Evolutionary conservation across 352 stramenopile species (phyloP).

Genomic region (Peronospora farinosa): DNA sequence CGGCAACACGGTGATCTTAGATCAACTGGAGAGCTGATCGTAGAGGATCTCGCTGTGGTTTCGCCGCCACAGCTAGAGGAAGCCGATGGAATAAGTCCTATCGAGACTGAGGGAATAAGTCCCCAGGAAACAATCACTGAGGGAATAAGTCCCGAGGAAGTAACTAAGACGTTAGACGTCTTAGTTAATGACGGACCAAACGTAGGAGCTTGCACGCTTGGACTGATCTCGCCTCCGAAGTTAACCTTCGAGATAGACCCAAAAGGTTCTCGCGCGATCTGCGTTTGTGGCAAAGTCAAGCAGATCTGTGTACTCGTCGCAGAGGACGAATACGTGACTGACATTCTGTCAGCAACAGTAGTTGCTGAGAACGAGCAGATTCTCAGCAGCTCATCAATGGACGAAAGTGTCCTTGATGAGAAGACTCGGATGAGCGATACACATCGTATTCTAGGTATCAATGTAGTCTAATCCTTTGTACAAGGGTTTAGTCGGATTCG

Average conservation of each 20-base stretch:
- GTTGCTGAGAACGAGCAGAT: neutral
- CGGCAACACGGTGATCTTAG: no score
- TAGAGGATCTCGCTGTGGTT: no score
- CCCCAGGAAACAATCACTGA: neutral
- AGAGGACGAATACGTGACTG: neutral
- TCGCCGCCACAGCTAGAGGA: neutral
- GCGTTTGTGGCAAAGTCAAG: neutral
- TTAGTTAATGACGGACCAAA: neutral
- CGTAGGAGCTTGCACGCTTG: neutral
- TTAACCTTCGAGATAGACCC: neutral
- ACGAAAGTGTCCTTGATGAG: neutral
- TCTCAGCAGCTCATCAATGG: neutral
- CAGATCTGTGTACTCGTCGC: neutral
- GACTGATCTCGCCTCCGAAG: neutral
- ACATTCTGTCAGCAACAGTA: neutral
- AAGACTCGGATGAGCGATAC: neutral
- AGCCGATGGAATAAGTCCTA: no score
- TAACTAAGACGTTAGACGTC: neutral
- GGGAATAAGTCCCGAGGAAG: neutral
- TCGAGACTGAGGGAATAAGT: no score
- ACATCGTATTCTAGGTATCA: neutral
- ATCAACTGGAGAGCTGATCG: no score
- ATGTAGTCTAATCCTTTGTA: neutral
- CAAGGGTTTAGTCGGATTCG: neutral
- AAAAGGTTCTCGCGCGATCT: neutral